phyloP scores from a whole-genome alignment of 2,329 filamentous ascomycete genomes.

The Catunica adiposa region DNA sequence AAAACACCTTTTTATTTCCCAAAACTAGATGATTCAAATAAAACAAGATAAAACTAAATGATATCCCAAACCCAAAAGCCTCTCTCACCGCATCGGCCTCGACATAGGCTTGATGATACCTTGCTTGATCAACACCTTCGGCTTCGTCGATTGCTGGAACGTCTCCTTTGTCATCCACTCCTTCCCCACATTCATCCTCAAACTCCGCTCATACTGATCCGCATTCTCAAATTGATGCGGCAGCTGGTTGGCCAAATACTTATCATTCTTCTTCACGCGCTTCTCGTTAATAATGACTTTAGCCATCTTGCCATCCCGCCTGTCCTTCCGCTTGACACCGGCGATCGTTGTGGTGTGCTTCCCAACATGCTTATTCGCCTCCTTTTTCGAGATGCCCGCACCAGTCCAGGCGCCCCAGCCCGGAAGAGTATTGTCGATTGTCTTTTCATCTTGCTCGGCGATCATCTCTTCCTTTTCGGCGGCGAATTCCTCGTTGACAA shows the following conservation, averaged over 20 bases:
- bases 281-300: conserved; percentile 89
- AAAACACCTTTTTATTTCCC: conserved; percentile 5
- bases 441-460: conserved; percentile 65
- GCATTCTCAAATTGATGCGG: conserved; percentile 81
- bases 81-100: conserved; percentile 42
- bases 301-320: conserved; percentile 68
- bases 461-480: conserved; percentile 59
- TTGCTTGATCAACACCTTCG: conserved; percentile 76
- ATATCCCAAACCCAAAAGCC: not conserved
- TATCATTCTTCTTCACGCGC: conserved; percentile 73
- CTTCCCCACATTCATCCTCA: conserved; percentile 73
- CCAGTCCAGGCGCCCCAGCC: conserved; percentile 93
- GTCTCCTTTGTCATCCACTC: conserved; percentile 96
- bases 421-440: conserved; percentile 68
- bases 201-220: conserved; percentile 76
- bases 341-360: conserved; percentile 49
- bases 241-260: conserved; percentile 68
- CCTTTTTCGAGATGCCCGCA: conserved; percentile 57
- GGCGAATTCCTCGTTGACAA: conserved; percentile 66
- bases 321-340: conserved; percentile 58
- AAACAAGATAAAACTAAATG: not conserved
- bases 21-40: not conserved
- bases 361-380: conserved; percentile 45
- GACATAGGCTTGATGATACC: conserved; percentile 78
- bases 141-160: conserved; percentile 79